phyloP scores from a whole-genome alignment of 305 asterid species.

The Andrographis paniculata region DNA sequence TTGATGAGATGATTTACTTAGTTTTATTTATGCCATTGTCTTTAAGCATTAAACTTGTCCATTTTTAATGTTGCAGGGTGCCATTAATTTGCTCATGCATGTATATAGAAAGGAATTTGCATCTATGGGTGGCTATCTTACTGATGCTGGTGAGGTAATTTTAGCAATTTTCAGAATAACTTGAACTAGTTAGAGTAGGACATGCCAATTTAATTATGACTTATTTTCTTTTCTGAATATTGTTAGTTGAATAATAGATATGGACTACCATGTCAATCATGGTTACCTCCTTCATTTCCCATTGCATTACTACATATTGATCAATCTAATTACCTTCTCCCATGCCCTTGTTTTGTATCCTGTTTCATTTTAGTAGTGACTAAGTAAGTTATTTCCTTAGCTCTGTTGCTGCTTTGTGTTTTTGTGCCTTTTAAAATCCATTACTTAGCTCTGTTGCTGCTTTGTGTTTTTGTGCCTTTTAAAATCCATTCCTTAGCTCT shows the following conservation, averaged over 20 bases:
- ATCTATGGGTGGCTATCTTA: slow-evolving; percentile 97
- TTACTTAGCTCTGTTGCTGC: no score
- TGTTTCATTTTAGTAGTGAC: no score
- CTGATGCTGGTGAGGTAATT: slow-evolving; percentile 98
- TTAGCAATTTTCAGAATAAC: slow-evolving; percentile 18
- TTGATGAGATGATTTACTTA: slow-evolving; percentile 9
- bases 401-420: no score
- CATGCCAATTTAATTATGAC: slow-evolving; percentile 14
- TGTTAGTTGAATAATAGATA: slow-evolving; percentile 11
- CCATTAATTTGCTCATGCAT: slow-evolving; percentile 83
- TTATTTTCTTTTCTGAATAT: slow-evolving; percentile 8
- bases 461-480: no score
- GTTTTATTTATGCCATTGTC: slow-evolving; percentile 6
- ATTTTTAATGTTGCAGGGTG: slow-evolving; percentile 60
- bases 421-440: no score
- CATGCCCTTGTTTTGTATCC: no score
- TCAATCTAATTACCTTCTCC: no score
- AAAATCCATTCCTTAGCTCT: no score
- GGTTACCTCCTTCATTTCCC: no score
- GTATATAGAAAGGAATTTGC: slow-evolving; percentile 85
- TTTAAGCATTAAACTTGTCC: slow-evolving; percentile 15
- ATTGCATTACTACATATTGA: no score
- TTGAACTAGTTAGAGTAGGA: slow-evolving; percentile 12
- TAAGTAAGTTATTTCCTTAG: no score
- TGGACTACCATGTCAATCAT: slow-evolving; percentile 5